These are phyloP conservation scores for Chrysanthemum lavandulifolium DNA, from an alignment of 129 eudicot species.

Conservation along the genomic window DNA sequence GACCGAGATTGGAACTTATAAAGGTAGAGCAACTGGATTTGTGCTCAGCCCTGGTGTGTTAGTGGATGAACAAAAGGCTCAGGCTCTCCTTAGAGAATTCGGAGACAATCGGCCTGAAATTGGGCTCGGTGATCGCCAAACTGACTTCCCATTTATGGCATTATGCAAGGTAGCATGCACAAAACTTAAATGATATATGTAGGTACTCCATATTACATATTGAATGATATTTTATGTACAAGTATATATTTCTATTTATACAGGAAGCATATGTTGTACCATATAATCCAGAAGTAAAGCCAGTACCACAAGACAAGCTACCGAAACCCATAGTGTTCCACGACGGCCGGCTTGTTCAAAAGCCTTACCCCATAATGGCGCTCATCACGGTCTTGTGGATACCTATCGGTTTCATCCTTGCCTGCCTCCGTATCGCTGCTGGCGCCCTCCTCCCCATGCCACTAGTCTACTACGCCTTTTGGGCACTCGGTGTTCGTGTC, in stretches of 20 bases:
- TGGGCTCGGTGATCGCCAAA: conserved; percentile 58
- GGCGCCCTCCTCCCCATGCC: conserved; percentile 69
- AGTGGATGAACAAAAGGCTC: conserved; percentile 50
- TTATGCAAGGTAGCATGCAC: conserved; percentile 51
- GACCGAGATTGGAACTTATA: conserved; percentile 53
- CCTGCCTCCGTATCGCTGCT: conserved; percentile 58
- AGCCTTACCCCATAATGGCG: conserved; percentile 55
- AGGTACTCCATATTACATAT: no score
- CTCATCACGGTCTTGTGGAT: conserved; percentile 57
- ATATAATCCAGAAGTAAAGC: conserved; percentile 45
- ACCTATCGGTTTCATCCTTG: conserved; percentile 54
- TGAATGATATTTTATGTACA: not conserved
- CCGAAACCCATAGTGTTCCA: conserved; percentile 68
- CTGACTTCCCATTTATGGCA: conserved; percentile 61
- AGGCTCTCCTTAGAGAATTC: conserved; percentile 44
- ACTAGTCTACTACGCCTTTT: conserved; percentile 61
- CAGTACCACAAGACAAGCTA: conserved; percentile 51
- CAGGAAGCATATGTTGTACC: conserved; percentile 61
- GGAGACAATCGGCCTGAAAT: conserved; percentile 43
- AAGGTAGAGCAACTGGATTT: conserved; percentile 60
- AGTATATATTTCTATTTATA: not conserved
- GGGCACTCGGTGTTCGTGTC: conserved; percentile 75
- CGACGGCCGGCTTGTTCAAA: conserved; percentile 70
- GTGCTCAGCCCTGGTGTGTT: conserved; percentile 54
- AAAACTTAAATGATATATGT: no score